These are phyloP conservation scores for Coemansia furcata DNA, from an alignment of 192 early-diverging fungal genomes.

Conservation along the genomic window DNA sequence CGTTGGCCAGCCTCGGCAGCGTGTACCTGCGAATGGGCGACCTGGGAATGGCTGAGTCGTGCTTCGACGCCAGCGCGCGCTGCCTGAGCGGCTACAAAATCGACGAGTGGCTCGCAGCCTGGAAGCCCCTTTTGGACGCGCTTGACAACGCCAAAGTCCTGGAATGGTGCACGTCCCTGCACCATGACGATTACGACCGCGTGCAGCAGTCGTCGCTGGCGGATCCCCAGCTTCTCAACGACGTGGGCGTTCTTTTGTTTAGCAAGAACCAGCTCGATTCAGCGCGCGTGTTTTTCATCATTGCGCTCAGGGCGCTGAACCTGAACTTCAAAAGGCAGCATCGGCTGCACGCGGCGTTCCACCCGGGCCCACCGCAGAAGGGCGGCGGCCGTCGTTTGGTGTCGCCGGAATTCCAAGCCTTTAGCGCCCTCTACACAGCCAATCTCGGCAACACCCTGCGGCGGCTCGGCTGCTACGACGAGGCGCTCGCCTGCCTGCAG, in stretches of 20 bases:
- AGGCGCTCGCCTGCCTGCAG: slow-evolving; percentile 25
- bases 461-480: slow-evolving; percentile 12
- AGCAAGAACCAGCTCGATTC: slow-evolving; percentile 9
- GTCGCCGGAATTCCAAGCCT: slow-evolving; percentile 29
- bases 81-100: slow-evolving; percentile 32
- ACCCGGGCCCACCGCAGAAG: background rate
- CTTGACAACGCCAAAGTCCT: slow-evolving; percentile 13
- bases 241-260: slow-evolving; percentile 44
- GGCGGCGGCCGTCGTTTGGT: background rate
- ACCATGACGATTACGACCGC: background rate
- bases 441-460: slow-evolving; percentile 46
- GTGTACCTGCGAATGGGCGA: slow-evolving; percentile 53
- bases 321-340: slow-evolving; percentile 21
- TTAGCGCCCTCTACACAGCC: slow-evolving; percentile 22
- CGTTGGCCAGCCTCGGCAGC: slow-evolving; percentile 45
- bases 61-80: slow-evolving; percentile 47
- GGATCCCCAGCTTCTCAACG: slow-evolving; percentile 47
- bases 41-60: slow-evolving; percentile 47
- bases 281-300: slow-evolving; percentile 27
- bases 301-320: slow-evolving; percentile 15
- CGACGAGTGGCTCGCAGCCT: slow-evolving; percentile 21
- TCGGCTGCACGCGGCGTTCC: slow-evolving; percentile 14
- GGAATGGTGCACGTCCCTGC: slow-evolving; percentile 11
- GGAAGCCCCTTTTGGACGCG: slow-evolving; percentile 17
- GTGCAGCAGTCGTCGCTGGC: slow-evolving; percentile 12